Evolutionary conservation across 306 rosid species (phyloP).

Genomic region (Elaeagnus macrophylla): DNA sequence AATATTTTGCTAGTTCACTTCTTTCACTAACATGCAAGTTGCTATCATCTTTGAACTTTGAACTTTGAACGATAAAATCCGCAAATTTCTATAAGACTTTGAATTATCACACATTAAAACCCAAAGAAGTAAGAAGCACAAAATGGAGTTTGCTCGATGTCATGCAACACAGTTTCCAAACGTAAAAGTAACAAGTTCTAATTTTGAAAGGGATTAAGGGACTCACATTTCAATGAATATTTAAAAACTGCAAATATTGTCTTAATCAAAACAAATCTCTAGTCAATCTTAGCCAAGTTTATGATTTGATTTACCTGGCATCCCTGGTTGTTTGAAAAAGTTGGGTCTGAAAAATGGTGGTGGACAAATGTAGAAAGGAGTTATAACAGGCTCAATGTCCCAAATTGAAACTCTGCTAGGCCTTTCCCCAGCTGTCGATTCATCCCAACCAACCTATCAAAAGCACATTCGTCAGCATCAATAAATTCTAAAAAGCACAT

Average conservation of each 20-base stretch:
- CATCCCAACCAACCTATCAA: slow-evolving; percentile 98
- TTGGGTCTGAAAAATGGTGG: slow-evolving; percentile 96
- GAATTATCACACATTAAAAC: too few species aligned
- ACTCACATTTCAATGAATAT: too few species aligned
- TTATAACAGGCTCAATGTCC: slow-evolving; percentile 97
- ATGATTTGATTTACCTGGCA: slow-evolving; percentile 58
- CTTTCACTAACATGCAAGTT: slow-evolving; percentile 10
- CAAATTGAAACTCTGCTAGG: slow-evolving; percentile 87
- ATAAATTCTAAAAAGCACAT: background rate
- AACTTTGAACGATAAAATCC: too few species aligned
- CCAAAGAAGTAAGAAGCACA: too few species aligned
- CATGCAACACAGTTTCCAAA: too few species aligned
- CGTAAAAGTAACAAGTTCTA: too few species aligned
- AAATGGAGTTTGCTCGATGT: too few species aligned
- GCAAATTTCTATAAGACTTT: background rate
- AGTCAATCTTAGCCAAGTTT: slow-evolving; percentile 2
- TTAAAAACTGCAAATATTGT: too few species aligned
- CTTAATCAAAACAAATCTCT: background rate
- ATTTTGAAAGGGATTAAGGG: too few species aligned
- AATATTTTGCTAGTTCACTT: too few species aligned
- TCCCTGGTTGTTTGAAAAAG: slow-evolving; percentile 90
- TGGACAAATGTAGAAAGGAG: slow-evolving; percentile 97
- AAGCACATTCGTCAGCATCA: slow-evolving; percentile 8
- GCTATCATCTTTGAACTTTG: too few species aligned
- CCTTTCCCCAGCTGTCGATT: slow-evolving; percentile 95